phyloP scores from a whole-genome alignment of 257 asterid species.

The Jaltomata sinuosa region DNA sequence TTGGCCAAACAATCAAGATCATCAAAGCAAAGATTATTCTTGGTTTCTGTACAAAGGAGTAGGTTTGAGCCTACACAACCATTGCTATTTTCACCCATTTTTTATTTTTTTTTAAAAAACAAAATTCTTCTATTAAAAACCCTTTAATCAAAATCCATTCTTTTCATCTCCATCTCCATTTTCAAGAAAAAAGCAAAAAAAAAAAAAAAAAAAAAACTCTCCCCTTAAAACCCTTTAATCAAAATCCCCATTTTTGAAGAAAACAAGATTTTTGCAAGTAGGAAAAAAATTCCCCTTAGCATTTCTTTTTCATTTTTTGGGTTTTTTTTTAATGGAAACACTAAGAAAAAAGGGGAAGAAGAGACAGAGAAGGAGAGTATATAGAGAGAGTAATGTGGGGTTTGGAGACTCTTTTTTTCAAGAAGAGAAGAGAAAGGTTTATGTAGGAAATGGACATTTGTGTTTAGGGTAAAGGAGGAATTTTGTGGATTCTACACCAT shows the following conservation, averaged over 20 bases:
- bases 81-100: constrained; percentile 39
- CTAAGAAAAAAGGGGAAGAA: constrained; percentile 1
- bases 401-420: constrained; percentile 25
- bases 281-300: no score
- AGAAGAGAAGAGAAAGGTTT: constrained; percentile 26
- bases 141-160: background rate
- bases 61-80: constrained; percentile 28
- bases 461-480: constrained; percentile 51
- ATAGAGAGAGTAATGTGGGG: constrained; percentile 7
- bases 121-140: background rate
- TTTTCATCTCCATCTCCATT: background rate
- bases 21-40: constrained; percentile 24
- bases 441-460: constrained; percentile 36
- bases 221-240: background rate
- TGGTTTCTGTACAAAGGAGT: constrained; percentile 42
- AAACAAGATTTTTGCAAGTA: background rate
- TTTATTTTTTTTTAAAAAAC: no score
- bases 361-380: constrained; percentile 11
- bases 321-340: background rate
- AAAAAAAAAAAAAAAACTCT: background rate
- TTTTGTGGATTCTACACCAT: constrained; percentile 4
- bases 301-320: background rate
- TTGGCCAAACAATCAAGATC: constrained; percentile 23
- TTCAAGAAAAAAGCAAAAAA: background rate
- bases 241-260: background rate